Evolutionary conservation across 805 yeast species (phyloP).

Genomic region (Candida succiphila): DNA sequence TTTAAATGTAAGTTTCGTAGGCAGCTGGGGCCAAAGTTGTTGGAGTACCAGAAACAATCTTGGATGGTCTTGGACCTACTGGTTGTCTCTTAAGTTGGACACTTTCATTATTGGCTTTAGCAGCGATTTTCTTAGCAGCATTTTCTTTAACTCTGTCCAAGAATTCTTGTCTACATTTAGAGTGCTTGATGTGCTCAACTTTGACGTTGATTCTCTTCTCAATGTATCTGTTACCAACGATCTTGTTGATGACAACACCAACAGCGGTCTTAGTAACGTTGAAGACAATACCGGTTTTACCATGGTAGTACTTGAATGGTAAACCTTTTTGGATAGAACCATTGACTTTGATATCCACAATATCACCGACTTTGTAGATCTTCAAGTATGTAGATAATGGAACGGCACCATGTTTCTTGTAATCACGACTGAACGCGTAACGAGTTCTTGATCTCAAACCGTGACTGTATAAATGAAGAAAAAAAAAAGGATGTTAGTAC

Average conservation of each 20-base stretch:
- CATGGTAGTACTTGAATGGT: conserved; percentile 99
- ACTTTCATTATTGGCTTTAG: conserved; percentile 87
- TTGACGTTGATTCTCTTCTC: conserved; percentile 98
- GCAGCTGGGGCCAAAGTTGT: conserved; percentile 98
- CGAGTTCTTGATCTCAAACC: conserved; percentile 99
- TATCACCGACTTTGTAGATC: conserved; percentile 98
- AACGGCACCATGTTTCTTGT: conserved; percentile 93
- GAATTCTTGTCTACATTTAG: conserved; percentile 99
- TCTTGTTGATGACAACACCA: conserved; percentile 97
- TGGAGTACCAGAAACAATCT: conserved; percentile 79
- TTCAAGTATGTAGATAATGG: conserved; percentile 95
- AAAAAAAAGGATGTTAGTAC: conserved; percentile 4
- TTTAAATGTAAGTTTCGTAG: conserved; percentile 98
- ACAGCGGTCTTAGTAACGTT: conserved; percentile 98
- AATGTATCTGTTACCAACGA: conserved; percentile 97
- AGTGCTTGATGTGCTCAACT: conserved; percentile 98
- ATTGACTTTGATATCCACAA: conserved; percentile 98
- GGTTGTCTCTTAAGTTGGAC: conserved; percentile 97
- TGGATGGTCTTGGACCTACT: conserved; percentile 92
- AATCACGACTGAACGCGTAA: conserved; percentile 99
- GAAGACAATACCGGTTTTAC: conserved; percentile 99
- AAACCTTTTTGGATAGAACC: conserved; percentile 99
- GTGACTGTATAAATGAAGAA: conserved; percentile 42
- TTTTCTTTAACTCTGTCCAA: conserved; percentile 96
- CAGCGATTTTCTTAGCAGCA: conserved; percentile 89